phyloP scores from a whole-genome alignment of 352 stramenopile species.

The Saprolegnia diclina region DNA sequence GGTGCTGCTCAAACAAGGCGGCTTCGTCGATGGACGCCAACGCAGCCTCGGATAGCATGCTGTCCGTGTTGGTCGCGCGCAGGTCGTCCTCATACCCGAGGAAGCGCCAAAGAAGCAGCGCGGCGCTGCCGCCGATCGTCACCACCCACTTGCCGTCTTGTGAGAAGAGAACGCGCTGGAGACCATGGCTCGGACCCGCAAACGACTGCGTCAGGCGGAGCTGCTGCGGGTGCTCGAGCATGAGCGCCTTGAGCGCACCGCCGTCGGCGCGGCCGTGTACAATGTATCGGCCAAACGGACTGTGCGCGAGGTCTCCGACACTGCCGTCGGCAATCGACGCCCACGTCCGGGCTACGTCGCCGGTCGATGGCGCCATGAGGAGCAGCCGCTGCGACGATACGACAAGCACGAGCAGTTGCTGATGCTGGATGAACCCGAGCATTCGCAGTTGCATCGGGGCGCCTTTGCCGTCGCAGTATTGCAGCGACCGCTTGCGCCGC shows the following conservation, averaged over 20 bases:
- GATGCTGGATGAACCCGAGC: not conserved
- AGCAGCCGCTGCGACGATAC: not conserved
- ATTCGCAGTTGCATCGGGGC: not conserved
- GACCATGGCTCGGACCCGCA: not conserved
- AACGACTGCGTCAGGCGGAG: conserved; percentile 1
- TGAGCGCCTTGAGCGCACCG: not conserved
- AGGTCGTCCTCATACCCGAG: not conserved
- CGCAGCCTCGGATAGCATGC: not conserved
- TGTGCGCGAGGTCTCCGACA: not conserved
- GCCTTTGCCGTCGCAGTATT: not conserved
- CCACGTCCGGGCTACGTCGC: not conserved
- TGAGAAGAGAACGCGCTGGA: not conserved
- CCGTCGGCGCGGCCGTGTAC: not conserved
- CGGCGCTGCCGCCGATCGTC: not conserved
- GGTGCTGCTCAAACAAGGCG: conserved; percentile 1
- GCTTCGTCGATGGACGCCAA: not conserved
- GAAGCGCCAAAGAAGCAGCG: conserved; percentile 1
- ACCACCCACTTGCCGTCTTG: not conserved
- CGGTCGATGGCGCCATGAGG: not conserved
- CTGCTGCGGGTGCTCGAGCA: conserved; percentile 5
- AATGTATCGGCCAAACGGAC: not conserved
- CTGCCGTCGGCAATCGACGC: not conserved
- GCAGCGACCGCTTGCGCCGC: not conserved
- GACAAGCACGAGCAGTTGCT: conserved; percentile 2
- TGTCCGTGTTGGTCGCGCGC: not conserved